phyloP scores from a whole-genome alignment of 192 early-diverging fungal genomes.

The Backusella macrospora region DNA sequence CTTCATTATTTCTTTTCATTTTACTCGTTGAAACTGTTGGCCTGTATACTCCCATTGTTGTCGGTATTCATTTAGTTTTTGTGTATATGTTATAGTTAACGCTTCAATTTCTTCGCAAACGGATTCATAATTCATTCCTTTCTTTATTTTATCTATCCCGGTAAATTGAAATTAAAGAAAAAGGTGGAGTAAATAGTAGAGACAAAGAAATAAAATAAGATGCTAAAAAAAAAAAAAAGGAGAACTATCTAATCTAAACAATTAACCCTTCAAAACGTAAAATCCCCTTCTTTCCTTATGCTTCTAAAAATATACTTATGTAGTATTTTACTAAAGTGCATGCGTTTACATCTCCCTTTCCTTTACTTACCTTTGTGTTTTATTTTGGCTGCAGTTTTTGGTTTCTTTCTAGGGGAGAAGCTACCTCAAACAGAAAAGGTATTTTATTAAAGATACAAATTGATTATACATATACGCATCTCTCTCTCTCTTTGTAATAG shows the following conservation, averaged over 20 bases:
- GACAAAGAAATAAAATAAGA: neutral
- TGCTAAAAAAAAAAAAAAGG: neutral
- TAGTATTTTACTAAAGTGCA: too few relatives aligned
- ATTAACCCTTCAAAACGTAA: too few relatives aligned
- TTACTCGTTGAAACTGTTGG: conserved; percentile 34
- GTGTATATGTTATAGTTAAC: conserved; percentile 19
- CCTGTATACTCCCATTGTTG: conserved; percentile 27
- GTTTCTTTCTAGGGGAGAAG: too few relatives aligned
- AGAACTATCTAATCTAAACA: neutral
- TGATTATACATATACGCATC: too few relatives aligned
- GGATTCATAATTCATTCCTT: conserved; percentile 10
- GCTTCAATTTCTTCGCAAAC: conserved; percentile 28
- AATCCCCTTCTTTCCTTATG: too few relatives aligned
- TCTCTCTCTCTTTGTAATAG: too few relatives aligned
- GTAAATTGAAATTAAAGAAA: neutral
- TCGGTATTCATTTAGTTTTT: conserved; percentile 25
- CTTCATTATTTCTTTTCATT: neutral
- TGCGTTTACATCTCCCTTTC: too few relatives aligned
- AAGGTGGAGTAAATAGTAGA: neutral
- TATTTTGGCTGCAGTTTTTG: too few relatives aligned
- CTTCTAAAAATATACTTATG: too few relatives aligned
- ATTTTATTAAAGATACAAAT: too few relatives aligned
- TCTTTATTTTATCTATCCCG: neutral
- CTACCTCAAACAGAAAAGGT: too few relatives aligned
- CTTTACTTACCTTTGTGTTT: too few relatives aligned